Evolutionary conservation across 257 asterid species (phyloP).

Genomic region (Euphrasia confusa): DNA sequence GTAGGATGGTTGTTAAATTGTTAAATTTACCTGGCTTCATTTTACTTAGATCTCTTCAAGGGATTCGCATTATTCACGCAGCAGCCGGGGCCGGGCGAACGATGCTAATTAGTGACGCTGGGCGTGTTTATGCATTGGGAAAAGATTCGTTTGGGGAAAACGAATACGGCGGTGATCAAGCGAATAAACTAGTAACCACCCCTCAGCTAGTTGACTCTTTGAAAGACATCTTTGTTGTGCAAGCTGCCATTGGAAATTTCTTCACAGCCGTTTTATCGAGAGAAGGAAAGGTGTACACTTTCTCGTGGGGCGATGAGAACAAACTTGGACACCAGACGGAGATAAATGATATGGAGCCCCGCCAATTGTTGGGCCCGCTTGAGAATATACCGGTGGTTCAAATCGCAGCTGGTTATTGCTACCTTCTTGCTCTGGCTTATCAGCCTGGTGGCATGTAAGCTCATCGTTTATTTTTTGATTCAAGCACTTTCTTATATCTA

Average conservation of each 20-base stretch:
- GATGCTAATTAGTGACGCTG: conserved; percentile 79
- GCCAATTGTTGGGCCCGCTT: conserved; percentile 72
- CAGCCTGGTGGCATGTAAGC: conserved; percentile 93
- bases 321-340: conserved; percentile 95
- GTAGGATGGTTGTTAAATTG: not conserved
- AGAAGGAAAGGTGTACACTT: conserved; percentile 89
- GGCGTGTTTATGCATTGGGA: conserved; percentile 86
- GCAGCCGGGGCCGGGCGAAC: conserved; percentile 93
- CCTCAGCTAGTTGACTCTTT: conserved; percentile 88
- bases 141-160: conserved; percentile 88
- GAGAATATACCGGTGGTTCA: conserved; percentile 88
- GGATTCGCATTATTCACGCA: conserved; percentile 84
- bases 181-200: conserved; percentile 55
- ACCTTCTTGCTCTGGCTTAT: conserved; percentile 96
- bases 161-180: conserved; percentile 62
- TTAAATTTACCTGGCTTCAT: conserved; percentile 19
- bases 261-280: conserved; percentile 92
- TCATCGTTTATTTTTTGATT: conserved; percentile 17
- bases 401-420: conserved; percentile 98
- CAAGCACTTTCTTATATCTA: not conserved
- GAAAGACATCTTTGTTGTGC: conserved; percentile 89
- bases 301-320: conserved; percentile 91
- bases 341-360: conserved; percentile 75
- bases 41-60: conserved; percentile 74
- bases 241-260: conserved; percentile 96